These are phyloP conservation scores for Hordeum pubiflorum DNA, from an alignment of 202 grass and related monocot species.

Conservation along the genomic window DNA sequence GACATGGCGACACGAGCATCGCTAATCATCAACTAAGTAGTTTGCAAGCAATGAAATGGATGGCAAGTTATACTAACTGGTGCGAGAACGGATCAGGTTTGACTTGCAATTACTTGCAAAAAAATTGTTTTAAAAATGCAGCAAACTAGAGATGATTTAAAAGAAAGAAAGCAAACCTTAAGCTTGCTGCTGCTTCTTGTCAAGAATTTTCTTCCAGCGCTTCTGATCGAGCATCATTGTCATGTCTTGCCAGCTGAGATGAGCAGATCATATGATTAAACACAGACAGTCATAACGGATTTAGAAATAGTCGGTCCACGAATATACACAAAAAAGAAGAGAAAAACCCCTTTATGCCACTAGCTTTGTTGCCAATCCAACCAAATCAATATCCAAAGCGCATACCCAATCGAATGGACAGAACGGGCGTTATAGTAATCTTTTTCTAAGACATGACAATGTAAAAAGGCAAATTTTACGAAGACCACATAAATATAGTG, in stretches of 20 bases:
- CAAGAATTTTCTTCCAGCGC: conserved; percentile 58
- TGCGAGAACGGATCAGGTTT: neutral
- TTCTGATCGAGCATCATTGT: conserved; percentile 58
- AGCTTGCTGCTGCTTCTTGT: conserved; percentile 48
- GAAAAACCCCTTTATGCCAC: neutral
- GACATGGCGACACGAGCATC: neutral
- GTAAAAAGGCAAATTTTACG: neutral
- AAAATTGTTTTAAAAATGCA: neutral
- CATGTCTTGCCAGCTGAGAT: conserved; percentile 62
- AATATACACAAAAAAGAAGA: neutral
- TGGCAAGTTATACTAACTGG: neutral
- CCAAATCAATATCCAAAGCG: neutral
- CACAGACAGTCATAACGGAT: neutral
- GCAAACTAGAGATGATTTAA: neutral
- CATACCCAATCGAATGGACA: neutral
- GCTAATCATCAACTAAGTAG: neutral
- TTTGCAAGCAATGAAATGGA: neutral
- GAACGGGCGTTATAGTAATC: neutral
- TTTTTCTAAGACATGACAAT: neutral
- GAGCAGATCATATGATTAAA: neutral
- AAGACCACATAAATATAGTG: neutral
- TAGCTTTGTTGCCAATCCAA: neutral
- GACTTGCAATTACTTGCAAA: neutral
- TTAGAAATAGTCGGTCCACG: neutral
- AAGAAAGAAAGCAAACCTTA: conserved; percentile 15